Conservation (phyloP, 345 rosid genomes). For the Eutrema yunnanense region DNA sequence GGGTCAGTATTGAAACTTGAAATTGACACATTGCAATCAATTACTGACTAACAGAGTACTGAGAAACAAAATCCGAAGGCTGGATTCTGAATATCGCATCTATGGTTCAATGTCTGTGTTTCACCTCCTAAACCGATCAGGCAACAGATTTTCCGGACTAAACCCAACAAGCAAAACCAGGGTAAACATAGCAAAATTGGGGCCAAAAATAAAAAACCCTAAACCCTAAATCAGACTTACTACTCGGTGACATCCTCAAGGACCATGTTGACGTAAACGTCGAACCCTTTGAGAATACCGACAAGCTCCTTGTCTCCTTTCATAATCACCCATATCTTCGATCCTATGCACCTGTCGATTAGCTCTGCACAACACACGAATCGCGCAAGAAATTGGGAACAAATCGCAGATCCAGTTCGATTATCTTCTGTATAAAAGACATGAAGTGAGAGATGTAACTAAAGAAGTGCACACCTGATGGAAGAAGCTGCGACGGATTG, state of each 20-base stretch:
- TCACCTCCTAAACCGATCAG: background rate
- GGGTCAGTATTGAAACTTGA: background rate
- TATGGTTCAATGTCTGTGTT: background rate
- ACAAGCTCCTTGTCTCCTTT: constrained; percentile 93
- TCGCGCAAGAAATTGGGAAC: background rate
- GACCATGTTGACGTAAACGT: constrained; percentile 80
- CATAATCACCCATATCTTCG: constrained; percentile 87
- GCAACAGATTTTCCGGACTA: background rate
- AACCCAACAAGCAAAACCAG: background rate
- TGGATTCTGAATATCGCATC: background rate
- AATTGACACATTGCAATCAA: background rate
- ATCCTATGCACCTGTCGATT: constrained; percentile 80
- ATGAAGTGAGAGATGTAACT: background rate
- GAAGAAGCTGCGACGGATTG: constrained; percentile 79
- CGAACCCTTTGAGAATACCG: constrained; percentile 71
- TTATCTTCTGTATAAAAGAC: background rate
- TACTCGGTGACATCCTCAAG: constrained; percentile 73
- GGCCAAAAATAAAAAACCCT: background rate
- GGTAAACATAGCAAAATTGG: background rate
- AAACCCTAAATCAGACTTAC: constrained; percentile 36
- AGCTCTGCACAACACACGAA: constrained; percentile 42
- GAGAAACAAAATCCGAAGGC: background rate
- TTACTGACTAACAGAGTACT: background rate
- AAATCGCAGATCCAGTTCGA: constrained; percentile 8
- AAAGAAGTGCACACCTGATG: constrained; percentile 39